phyloP scores from a whole-genome alignment of 2,329 filamentous ascomycete genomes.

The Dothistroma septosporum region DNA sequence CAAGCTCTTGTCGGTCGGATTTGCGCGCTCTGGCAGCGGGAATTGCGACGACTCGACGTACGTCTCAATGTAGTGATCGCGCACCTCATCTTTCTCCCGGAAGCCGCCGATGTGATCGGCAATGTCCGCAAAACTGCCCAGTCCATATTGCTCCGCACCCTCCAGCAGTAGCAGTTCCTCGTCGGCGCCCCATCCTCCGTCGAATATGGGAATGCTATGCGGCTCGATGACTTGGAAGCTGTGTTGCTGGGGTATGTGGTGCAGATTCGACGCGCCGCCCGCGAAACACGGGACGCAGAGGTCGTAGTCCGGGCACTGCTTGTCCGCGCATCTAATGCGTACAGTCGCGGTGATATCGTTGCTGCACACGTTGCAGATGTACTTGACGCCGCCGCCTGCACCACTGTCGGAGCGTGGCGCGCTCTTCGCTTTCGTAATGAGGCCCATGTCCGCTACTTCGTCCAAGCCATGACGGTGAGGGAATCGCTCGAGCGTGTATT shows the following conservation, averaged over 20 bases:
- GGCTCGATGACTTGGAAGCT: conserved; percentile 93
- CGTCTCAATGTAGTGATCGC: conserved; percentile 85
- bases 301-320: conserved; percentile 86
- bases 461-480: conserved; percentile 1
- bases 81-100: conserved; percentile 88
- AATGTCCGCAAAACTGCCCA: conserved; percentile 97
- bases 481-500: background rate
- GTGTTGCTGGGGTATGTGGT: conserved; percentile 82
- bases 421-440: conserved; percentile 35
- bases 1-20: conserved; percentile 72
- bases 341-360: conserved; percentile 97
- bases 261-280: conserved; percentile 71
- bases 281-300: conserved; percentile 94
- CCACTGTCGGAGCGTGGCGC: conserved; percentile 27
- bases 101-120: conserved; percentile 97
- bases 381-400: conserved; percentile 59
- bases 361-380: conserved; percentile 95
- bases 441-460: conserved; percentile 25
- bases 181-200: conserved; percentile 92
- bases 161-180: conserved; percentile 92
- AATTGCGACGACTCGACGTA: conserved; percentile 82
- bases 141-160: conserved; percentile 90
- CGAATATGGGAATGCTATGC: conserved; percentile 95
- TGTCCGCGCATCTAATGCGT: conserved; percentile 84
- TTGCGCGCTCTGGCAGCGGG: conserved; percentile 80